Percentiles rank a stretch among this genome's conserved stretches.
Evolutionary conservation across 2,329 filamentous ascomycete genomes (phyloP).

Genomic region (Colletotrichum somersetense): DNA sequence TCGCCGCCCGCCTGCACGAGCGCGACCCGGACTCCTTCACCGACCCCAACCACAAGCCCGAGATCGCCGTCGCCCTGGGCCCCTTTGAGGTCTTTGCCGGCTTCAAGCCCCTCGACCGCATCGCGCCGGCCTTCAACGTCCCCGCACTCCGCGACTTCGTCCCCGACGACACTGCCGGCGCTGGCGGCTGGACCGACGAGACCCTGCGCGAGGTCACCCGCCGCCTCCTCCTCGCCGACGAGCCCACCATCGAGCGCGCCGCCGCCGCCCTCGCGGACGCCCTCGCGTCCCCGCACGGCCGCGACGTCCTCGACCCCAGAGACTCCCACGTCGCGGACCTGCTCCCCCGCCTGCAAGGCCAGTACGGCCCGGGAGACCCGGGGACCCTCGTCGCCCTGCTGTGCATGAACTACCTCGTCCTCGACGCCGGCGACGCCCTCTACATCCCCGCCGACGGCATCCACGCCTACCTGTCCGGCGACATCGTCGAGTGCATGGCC

Average conservation of each 20-base stretch:
- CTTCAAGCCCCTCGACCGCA: constrained; percentile 74
- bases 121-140: constrained; percentile 70
- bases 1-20: constrained; percentile 73
- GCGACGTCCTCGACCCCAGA: constrained; percentile 59
- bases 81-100: constrained; percentile 83
- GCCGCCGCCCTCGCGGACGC: constrained; percentile 59
- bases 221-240: constrained; percentile 66
- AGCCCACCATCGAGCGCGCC: constrained; percentile 64
- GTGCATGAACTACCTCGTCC: constrained; percentile 79
- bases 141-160: constrained; percentile 67
- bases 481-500: constrained; percentile 86
- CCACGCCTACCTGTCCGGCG: constrained; percentile 78
- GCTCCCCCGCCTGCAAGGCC: constrained; percentile 71
- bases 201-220: constrained; percentile 68
- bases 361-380: constrained; percentile 74
- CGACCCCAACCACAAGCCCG: constrained; percentile 83
- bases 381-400: constrained; percentile 77
- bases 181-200: constrained; percentile 66
- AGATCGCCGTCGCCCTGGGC: constrained; percentile 79
- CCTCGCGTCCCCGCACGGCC: constrained; percentile 50
- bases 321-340: constrained; percentile 73
- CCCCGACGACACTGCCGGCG: constrained; percentile 55
- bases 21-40: constrained; percentile 75
- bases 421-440: constrained; percentile 75
- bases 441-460: constrained; percentile 81